These are phyloP conservation scores for Leccinum longicurvipes DNA, from an alignment of 768 basidiomycete genomes.

Conservation along the genomic window DNA sequence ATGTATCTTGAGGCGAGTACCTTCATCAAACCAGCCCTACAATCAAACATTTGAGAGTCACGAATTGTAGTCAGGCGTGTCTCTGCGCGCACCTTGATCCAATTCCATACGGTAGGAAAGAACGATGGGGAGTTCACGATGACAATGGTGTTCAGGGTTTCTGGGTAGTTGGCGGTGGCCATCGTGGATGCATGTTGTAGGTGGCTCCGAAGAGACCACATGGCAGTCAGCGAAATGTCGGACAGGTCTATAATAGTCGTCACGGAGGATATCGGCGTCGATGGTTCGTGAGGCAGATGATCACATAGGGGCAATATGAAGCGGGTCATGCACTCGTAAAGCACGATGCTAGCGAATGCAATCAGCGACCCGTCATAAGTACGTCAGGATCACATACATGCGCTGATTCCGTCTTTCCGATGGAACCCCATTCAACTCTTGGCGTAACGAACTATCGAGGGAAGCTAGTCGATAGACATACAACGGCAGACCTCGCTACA, in stretches of 20 bases:
- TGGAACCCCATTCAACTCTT: constrained; percentile 55
- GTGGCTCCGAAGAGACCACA: constrained; percentile 71
- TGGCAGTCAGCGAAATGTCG: constrained; percentile 52
- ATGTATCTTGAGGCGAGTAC: constrained; percentile 73
- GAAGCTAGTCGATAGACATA: constrained; percentile 77
- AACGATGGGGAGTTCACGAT: constrained; percentile 80
- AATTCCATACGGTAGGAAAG: constrained; percentile 80
- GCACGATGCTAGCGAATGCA: constrained; percentile 43
- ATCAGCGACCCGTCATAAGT: background rate
- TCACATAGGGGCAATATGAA: constrained; percentile 66
- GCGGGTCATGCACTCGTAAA: constrained; percentile 65
- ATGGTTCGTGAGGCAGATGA: constrained; percentile 50
- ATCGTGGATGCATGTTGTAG: constrained; percentile 73
- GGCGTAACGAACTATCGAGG: constrained; percentile 47
- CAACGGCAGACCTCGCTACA: constrained; percentile 63
- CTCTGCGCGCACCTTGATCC: constrained; percentile 60
- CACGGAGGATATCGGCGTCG: constrained; percentile 56
- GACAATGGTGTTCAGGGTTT: constrained; percentile 64
- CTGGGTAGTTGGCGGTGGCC: constrained; percentile 79
- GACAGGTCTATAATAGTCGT: constrained; percentile 74
- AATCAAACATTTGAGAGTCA: background rate
- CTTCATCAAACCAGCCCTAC: constrained; percentile 80
- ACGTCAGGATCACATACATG: constrained; percentile 48
- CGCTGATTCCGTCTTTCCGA: constrained; percentile 59
- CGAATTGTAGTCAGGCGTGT: too few species aligned